Evolutionary conservation across 257 asterid species (phyloP), one percentile per base, ranked within the genome.

Genomic region (Solanum peruvianum): DNA sequence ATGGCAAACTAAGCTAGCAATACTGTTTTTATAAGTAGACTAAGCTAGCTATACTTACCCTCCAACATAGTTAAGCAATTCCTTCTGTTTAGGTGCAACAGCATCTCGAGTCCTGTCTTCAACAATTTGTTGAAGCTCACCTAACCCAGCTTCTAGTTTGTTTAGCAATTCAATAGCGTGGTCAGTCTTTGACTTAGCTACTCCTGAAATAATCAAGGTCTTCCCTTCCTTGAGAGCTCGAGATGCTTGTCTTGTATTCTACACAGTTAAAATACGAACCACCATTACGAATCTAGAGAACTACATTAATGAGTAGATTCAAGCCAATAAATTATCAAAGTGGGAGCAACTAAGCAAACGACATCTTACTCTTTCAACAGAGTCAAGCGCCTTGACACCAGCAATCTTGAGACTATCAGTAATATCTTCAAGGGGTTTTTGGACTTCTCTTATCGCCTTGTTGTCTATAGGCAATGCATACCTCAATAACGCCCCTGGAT

Each of bases 401-500:
- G 98, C 91, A 92, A 95, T 77, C 90, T 95, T 97, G 21, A 97
- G 95, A 91, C 99, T 97, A 1, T 96, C 99, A 1, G 98, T 93
- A 83, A 97, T 96, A 91, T 97, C 99, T 90, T 97, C 99, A 16
- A 97, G 98, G 7, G 99, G 99, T 92, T 94, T 97, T 87, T 97
- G 99, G 86, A 97, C 99, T 86, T 95, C 98, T 90, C 99, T 90
- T 87, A 97, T 95, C 7, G 99, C 98, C 91, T 96, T 97, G 87
- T 96, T 97, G 82, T 97, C 91, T 45, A 97, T 96, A 49, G 99
- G 99, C 91, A 97, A 92, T 41, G 98, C 99, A 81, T 97, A 89
- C 86, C 99, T 96, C 91, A 97, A 91, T 25, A 97, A 91, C 10
- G 98, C 95, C 23, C 98, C 99, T 1, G 99, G 99, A 67, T 96